Evolutionary conservation across 768 basidiomycete genomes (phyloP), one percentile per base, ranked within the genome.

Genomic region (Trametes gibbosa): DNA sequence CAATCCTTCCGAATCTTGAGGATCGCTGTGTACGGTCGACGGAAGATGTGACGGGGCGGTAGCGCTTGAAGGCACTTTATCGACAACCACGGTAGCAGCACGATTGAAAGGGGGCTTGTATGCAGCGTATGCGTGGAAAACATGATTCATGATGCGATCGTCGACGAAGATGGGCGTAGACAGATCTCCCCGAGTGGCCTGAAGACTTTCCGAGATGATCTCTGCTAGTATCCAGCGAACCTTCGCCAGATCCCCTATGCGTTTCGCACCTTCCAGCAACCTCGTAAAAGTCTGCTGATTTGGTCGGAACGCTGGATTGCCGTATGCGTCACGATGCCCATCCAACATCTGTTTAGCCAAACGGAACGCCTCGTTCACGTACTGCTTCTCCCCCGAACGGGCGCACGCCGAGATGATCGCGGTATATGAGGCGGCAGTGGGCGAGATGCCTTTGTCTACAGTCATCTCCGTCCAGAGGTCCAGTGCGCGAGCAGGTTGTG

Each of bases 391-490:
- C 1, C 89, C 89, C 3, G 82, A 83, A 35, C 83, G 74, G 12
- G 90, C 89, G 68, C 92, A 91, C 0, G 91, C 89, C 10, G 85
- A 79, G 66, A 98, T 95, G 56, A 90, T 73, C 0, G 93, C 93
- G 61, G 86, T 87, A 69, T 92, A 99, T 3, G 92, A 79, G 4
- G 77, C 82, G 1, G 77, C 76, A 0, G 84, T 85, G 0, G 95
- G 93, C 12, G 73, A 61, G 14, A 94, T 72, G 2, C 76, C 64
- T 29, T 81, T 80, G 66, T 93, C 90, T 1, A 82, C 72, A 2
- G 89, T 90, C 93, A 98, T 94, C 71, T 98, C 96, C 24, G 82
- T 85, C 84, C 90, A 97, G 0, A 98, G 77, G 69, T 99, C 97
- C 58, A 96, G 77, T 0, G 96, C 97, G 42, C 91, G 86, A 69